A percentile compares a stretch with the other conserved stretches of the same genome.
Conservation (phyloP, 768 basidiomycete genomes). For the Sporobolomyces phaffii region DNA sequence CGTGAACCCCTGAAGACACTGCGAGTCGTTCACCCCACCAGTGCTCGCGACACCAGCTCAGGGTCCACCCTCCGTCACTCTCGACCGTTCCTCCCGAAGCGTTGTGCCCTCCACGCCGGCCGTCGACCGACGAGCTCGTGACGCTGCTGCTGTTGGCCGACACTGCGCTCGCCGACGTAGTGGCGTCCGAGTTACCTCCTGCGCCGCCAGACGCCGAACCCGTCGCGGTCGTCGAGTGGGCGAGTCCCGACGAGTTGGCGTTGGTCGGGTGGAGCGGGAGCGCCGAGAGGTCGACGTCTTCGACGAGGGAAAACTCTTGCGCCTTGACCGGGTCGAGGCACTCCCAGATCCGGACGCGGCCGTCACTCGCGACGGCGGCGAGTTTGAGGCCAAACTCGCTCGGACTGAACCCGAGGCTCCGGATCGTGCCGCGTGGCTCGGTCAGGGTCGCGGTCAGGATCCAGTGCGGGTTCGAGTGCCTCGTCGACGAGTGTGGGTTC, state of each 20-base stretch:
- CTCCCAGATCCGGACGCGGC: slow-evolving; percentile 79
- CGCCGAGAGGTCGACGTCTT: slow-evolving; percentile 67
- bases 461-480: slow-evolving; percentile 52
- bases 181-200: slow-evolving; percentile 34
- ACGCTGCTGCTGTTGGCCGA: slow-evolving; percentile 53
- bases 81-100: slow-evolving; percentile 57
- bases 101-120: slow-evolving; percentile 45
- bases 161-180: slow-evolving; percentile 54
- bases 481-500: slow-evolving; percentile 24
- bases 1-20: slow-evolving; percentile 63
- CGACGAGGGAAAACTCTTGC: slow-evolving; percentile 67
- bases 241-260: neutral
- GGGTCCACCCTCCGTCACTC: slow-evolving; percentile 84
- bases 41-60: slow-evolving; percentile 91
- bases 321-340: slow-evolving; percentile 56
- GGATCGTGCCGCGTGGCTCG: slow-evolving; percentile 79
- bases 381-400: slow-evolving; percentile 81
- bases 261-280: slow-evolving; percentile 53
- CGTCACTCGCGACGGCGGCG: slow-evolving; percentile 82
- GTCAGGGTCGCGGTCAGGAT: slow-evolving; percentile 65
- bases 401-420: slow-evolving; percentile 79
- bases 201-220: neutral
- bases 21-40: slow-evolving; percentile 93
- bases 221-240: neutral
- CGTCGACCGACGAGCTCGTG: slow-evolving; percentile 31